These are phyloP conservation scores for Stephanodiscus minutulus DNA, from an alignment of 108 stramenopile genomes.

Conservation along the genomic window DNA sequence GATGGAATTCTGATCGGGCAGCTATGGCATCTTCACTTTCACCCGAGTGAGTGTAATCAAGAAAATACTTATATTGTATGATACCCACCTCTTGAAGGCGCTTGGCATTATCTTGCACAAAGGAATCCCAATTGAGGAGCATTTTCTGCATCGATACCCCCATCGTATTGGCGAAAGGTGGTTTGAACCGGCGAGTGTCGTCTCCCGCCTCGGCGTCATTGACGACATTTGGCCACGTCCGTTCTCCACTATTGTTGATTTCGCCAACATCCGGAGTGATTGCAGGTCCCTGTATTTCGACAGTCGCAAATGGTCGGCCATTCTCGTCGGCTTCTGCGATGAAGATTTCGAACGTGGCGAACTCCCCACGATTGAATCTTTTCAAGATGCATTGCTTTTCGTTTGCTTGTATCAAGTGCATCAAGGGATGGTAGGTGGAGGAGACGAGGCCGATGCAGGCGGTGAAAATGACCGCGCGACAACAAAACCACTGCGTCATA, in stretches of 20 bases:
- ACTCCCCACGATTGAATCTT: constrained; percentile 14
- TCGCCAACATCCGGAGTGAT: constrained; percentile 3
- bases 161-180: not conserved
- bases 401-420: not conserved
- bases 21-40: constrained; percentile 27
- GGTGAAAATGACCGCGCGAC: not conserved
- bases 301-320: constrained; percentile 3
- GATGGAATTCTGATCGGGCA: constrained; percentile 18
- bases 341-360: constrained; percentile 31
- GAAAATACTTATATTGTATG: constrained; percentile 8
- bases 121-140: constrained; percentile 3
- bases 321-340: constrained; percentile 4
- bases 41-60: constrained; percentile 23
- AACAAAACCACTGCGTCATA: not conserved
- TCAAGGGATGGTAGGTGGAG: constrained; percentile 7
- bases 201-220: constrained; percentile 1
- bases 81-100: constrained; percentile 10
- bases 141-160: constrained; percentile 10
- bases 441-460: constrained; percentile 8
- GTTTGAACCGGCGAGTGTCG: not conserved
- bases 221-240: not conserved
- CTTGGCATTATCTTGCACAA: not conserved
- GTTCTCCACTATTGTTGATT: not conserved
- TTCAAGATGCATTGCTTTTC: constrained; percentile 20
- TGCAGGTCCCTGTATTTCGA: constrained; percentile 24